Base-by-base conservation (phyloP, 441 rosid genomes). In the Erodium moschatum region DNA sequence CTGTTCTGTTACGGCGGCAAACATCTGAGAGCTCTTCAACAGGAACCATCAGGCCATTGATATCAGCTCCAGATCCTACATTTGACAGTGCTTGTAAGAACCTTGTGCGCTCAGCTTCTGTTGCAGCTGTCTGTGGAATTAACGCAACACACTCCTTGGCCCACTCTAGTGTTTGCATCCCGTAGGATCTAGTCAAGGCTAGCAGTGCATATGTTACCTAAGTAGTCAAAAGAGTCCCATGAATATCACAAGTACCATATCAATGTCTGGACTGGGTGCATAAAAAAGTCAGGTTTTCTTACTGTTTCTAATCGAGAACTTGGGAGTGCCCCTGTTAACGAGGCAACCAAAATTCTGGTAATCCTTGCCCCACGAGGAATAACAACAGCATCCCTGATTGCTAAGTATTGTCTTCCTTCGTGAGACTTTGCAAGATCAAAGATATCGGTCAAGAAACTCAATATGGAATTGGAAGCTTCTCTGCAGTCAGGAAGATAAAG, bases 281-380 rank as follows among this genome's bases (percentile, higher is more conserved):
- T 24, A 24, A 24, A 24, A 24, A 2, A n/a, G n/a, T 24, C 2
- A 24, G 29, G 31, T 29, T 29, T 62, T 64, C 70, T 62, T 84
- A 91, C 98, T 82, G 91, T 83, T 74, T 94, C 97, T 74, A 91
- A 67, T 80, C 96, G 91, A 66, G 97, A 94, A 85, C 88, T 84
- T 18, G 99, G 99, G 54, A 94, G 89, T 73, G 99, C 99, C 74
- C 99, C 99, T 11, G 99, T 80, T 77, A 94, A 75, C 52, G 95
- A 90, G 16, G 99, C 89, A 68, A 91, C 77, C 78, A 95, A 77
- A 75, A 95, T 78, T 87, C 97, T 85, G 48, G 91, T 78, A 46
- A 91, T 78, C 71, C 83, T 85, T 67, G 89, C 77, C 72, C 99
- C 99, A 66, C 97, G 90, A 56, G 96, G 99, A 80, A 90, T 73